Conservation (phyloP, 305 asterid species). For the Solanum hybrid region DNA sequence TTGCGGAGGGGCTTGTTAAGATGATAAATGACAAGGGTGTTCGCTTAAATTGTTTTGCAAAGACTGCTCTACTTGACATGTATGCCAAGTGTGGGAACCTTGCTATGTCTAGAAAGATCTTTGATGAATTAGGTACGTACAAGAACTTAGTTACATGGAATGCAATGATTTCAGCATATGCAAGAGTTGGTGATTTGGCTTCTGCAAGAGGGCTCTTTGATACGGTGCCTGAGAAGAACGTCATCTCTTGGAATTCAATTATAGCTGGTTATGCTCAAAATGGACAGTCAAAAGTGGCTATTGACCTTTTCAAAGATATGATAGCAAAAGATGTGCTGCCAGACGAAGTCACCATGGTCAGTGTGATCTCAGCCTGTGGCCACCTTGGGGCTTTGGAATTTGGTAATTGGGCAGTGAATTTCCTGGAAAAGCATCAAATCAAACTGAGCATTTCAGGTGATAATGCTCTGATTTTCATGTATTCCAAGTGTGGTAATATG, state of each 20-base stretch:
- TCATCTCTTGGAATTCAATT: constrained; percentile 70
- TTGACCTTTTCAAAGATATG: constrained; percentile 54
- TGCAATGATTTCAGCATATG: constrained; percentile 59
- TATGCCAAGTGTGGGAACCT: constrained; percentile 64
- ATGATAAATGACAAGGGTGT: constrained; percentile 28
- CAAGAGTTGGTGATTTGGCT: constrained; percentile 43
- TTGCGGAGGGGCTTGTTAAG: constrained; percentile 32
- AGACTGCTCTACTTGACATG: constrained; percentile 66
- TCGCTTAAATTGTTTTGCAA: constrained; percentile 28
- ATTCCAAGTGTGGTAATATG: constrained; percentile 76
- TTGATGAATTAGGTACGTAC: constrained; percentile 37
- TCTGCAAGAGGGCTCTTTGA: constrained; percentile 50
- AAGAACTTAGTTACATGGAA: constrained; percentile 61
- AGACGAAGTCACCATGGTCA: constrained; percentile 53
- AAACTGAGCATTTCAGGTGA: constrained; percentile 32
- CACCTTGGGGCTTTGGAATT: constrained; percentile 68
- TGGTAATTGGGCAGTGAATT: constrained; percentile 40
- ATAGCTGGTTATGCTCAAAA: constrained; percentile 71
- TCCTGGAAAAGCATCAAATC: constrained; percentile 24
- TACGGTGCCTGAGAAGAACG: constrained; percentile 45
- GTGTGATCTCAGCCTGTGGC: constrained; percentile 71
- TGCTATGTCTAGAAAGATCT: constrained; percentile 41
- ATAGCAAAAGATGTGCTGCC: constrained; percentile 24
- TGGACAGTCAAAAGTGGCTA: constrained; percentile 52
- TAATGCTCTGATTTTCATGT: constrained; percentile 65